These are phyloP conservation scores for Suhomyces tanzawaensis DNA, from an alignment of 805 yeast species.

Conservation along the genomic window DNA sequence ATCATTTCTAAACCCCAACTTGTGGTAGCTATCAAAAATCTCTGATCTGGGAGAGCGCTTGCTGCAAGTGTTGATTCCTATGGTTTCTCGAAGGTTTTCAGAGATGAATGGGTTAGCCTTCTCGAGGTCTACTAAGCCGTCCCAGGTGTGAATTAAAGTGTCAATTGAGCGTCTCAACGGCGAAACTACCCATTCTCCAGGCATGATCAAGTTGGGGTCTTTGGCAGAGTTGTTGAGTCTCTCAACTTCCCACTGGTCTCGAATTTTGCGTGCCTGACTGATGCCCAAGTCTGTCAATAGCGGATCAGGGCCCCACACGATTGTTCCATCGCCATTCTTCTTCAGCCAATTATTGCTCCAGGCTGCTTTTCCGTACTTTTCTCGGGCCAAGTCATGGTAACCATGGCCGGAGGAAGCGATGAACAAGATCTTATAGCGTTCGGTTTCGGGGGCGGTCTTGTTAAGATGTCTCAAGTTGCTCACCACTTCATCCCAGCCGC, in stretches of 20 bases:
- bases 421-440: constrained; percentile 43
- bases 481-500: constrained; percentile 21
- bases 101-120: constrained; percentile 35
- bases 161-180: constrained; percentile 51
- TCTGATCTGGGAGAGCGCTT: constrained; percentile 37
- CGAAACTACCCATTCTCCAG: constrained; percentile 44
- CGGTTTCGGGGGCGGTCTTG: constrained; percentile 20
- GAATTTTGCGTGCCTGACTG: constrained; percentile 44
- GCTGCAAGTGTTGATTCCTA: constrained; percentile 52
- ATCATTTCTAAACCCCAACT: constrained; percentile 39
- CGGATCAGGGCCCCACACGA: constrained; percentile 54
- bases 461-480: constrained; percentile 36
- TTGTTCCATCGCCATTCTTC: constrained; percentile 44
- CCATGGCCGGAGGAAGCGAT: constrained; percentile 58
- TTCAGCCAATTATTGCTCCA: constrained; percentile 49
- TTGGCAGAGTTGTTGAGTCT: constrained; percentile 19
- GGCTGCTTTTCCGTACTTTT: constrained; percentile 44
- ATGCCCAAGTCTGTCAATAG: constrained; percentile 46
- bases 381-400: constrained; percentile 47
- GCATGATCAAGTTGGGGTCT: constrained; percentile 18
- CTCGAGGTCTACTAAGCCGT: constrained; percentile 22
- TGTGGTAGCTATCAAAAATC: constrained; percentile 38
- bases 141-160: constrained; percentile 49
- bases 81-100: constrained; percentile 49
- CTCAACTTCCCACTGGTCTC: constrained; percentile 39